Evolutionary conservation across 441 rosid genomes (phyloP).

Genomic region (Capsella rubella): DNA sequence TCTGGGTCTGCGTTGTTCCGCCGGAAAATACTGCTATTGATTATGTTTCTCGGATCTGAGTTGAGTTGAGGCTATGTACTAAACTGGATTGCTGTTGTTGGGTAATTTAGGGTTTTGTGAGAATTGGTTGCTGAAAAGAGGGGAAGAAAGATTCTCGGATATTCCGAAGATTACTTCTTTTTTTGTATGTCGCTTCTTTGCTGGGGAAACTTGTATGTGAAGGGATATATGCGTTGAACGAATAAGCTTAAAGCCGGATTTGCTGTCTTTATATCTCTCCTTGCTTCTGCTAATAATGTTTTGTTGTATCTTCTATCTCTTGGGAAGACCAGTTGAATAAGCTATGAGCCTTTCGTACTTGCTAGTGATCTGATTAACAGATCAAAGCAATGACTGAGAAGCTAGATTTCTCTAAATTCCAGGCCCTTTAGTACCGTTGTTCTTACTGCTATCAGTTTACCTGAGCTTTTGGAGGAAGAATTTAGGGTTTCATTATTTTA

Average conservation of each 20-base stretch:
- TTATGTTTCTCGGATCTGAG: background rate
- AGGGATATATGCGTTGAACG: slow-evolving; percentile 59
- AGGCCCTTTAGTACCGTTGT: background rate
- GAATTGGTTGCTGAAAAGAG: background rate
- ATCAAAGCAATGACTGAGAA: slow-evolving; percentile 27
- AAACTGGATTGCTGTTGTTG: background rate
- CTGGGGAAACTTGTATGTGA: slow-evolving; percentile 54
- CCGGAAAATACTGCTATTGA: background rate
- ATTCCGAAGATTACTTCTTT: slow-evolving; percentile 5
- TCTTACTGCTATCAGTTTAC: slow-evolving; percentile 8
- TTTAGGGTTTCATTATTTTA: slow-evolving; percentile 7
- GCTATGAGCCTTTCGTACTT: background rate
- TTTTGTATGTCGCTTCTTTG: slow-evolving; percentile 35
- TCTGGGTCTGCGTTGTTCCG: slow-evolving; percentile 10
- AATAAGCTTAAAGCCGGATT: slow-evolving; percentile 50
- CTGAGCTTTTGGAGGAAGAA: slow-evolving; percentile 10
- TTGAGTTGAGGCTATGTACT: slow-evolving; percentile 22
- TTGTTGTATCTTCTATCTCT: slow-evolving; percentile 13
- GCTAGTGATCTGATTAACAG: background rate
- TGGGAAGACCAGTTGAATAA: slow-evolving; percentile 1
- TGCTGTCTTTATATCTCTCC: slow-evolving; percentile 26
- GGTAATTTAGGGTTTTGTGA: slow-evolving; percentile 38
- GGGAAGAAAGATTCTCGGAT: slow-evolving; percentile 16
- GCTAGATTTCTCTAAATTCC: background rate
- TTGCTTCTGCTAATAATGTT: slow-evolving; percentile 29